These are phyloP conservation scores for Sporisorium sorghi DNA, from an alignment of 1,284 basidiomycete species.

Conservation along the genomic window DNA sequence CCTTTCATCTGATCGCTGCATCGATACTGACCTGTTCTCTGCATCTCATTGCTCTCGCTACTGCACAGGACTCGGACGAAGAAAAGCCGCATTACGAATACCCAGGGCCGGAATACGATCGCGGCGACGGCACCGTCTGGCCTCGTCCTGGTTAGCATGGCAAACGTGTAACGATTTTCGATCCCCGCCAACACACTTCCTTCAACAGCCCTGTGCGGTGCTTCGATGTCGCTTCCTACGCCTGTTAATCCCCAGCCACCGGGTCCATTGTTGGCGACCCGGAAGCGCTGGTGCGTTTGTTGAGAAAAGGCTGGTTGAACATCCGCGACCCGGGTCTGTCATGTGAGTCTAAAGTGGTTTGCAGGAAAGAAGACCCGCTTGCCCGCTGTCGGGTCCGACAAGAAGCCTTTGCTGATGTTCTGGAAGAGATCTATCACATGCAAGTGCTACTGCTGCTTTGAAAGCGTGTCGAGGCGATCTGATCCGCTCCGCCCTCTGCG, in stretches of 20 bases:
- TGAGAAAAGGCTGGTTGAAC: not conserved
- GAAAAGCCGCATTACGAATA: slow-evolving; percentile 58
- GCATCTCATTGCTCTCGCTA: not conserved
- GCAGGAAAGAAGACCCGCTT: no score
- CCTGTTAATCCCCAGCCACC: not conserved
- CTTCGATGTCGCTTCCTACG: not conserved
- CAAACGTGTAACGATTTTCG: not conserved
- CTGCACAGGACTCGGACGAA: slow-evolving; percentile 59
- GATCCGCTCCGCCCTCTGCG: no score
- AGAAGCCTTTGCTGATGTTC: not conserved
- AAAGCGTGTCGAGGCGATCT: not conserved
- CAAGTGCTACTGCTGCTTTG: not conserved
- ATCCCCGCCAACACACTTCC: not conserved
- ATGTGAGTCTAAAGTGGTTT: not conserved
- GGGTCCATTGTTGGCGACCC: not conserved
- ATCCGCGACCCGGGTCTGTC: not conserved
- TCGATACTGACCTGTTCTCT: not conserved
- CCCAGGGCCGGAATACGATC: slow-evolving; percentile 54
- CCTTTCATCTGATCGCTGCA: not conserved
- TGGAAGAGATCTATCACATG: not conserved
- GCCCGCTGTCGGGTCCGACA: no score
- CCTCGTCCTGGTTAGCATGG: slow-evolving; percentile 32
- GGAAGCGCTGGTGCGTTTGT: no score
- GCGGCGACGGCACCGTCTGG: slow-evolving; percentile 55
- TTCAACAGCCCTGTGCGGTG: not conserved